These are phyloP conservation scores for Ophiosphaerella herpotricha DNA, from an alignment of 2,329 filamentous ascomycete species.

Conservation along the genomic window DNA sequence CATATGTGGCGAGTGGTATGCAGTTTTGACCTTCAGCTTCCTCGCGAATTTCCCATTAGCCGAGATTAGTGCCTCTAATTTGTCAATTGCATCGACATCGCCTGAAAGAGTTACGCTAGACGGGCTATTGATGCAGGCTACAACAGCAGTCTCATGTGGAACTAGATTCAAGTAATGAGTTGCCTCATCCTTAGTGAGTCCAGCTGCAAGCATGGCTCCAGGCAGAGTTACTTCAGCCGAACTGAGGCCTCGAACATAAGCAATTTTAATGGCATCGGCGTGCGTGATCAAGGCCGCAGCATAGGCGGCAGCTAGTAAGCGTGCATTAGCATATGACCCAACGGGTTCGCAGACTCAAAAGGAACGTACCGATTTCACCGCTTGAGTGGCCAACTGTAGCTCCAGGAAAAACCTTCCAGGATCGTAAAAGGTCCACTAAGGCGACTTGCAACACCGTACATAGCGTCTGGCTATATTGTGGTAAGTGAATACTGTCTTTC, in stretches of 20 bases:
- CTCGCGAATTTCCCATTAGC: constrained; percentile 47
- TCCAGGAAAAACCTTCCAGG: constrained; percentile 7
- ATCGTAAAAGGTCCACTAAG: constrained; percentile 10
- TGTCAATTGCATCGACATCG: constrained; percentile 45
- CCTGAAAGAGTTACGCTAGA: constrained; percentile 52
- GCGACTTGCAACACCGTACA: constrained; percentile 28
- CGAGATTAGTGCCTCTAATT: constrained; percentile 37
- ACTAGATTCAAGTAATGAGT: background rate
- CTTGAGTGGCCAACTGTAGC: constrained; percentile 44
- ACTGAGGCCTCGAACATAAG: constrained; percentile 26
- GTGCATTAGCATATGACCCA: no score
- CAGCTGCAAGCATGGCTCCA: constrained; percentile 43
- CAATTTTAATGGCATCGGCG: constrained; percentile 16
- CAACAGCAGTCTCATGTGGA: constrained; percentile 17
- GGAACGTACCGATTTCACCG: constrained; percentile 40
- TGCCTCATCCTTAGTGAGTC: constrained; percentile 3
- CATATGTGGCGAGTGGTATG: constrained; percentile 56
- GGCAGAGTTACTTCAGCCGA: constrained; percentile 2
- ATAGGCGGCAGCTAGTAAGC: constrained; percentile 41
- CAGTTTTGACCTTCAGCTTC: constrained; percentile 48
- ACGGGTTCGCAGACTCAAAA: no score
- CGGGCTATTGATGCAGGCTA: constrained; percentile 36
- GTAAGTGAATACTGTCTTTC: constrained; percentile 27
- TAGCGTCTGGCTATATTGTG: constrained; percentile 19
- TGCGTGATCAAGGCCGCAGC: constrained; percentile 19